Percentiles rank a stretch among this genome's conserved stretches.
phyloP scores from a whole-genome alignment of 1,284 basidiomycete species.

The Marasmius sp. region DNA sequence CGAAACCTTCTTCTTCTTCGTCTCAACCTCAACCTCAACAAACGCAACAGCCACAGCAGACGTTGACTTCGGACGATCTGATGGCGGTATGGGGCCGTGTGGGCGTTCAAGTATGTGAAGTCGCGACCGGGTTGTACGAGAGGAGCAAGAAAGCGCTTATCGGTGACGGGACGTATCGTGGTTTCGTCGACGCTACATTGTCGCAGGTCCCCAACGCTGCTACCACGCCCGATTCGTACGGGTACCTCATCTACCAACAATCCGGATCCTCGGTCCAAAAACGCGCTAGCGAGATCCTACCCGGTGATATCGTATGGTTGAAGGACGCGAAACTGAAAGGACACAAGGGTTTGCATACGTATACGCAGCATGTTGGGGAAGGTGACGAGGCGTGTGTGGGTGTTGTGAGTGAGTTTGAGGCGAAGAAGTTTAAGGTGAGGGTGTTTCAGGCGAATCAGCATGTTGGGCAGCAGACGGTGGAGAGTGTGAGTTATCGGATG shows the following conservation, averaged over 20 bases:
- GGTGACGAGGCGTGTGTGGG: conserved; percentile 70
- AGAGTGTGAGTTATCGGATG: conserved; percentile 79
- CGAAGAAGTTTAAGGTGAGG: conserved; percentile 82
- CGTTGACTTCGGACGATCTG: conserved; percentile 59
- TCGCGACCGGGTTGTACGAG: conserved; percentile 66
- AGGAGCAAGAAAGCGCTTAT: conserved; percentile 75
- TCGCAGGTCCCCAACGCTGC: conserved; percentile 57
- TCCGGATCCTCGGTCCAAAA: conserved; percentile 66
- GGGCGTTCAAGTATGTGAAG: conserved; percentile 73
- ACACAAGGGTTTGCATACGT: conserved; percentile 78
- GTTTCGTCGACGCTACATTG: conserved; percentile 73
- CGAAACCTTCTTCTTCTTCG: conserved; percentile 14
- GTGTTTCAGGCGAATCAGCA: conserved; percentile 82
- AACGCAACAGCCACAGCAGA: conserved; percentile 22
- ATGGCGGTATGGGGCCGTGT: conserved; percentile 70
- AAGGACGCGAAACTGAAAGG: conserved; percentile 84
- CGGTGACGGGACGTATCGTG: conserved; percentile 80
- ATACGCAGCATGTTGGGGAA: conserved; percentile 63
- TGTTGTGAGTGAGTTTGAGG: conserved; percentile 80
- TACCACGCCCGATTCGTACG: conserved; percentile 48
- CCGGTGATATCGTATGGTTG: conserved; percentile 81
- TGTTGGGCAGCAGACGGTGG: conserved; percentile 77
- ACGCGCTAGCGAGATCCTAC: conserved; percentile 76
- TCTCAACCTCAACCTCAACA: conserved; percentile 13
- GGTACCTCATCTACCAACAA: conserved; percentile 77